Percentiles rank a stretch among this genome's conserved stretches.
Evolutionary conservation across 192 early-diverging fungal genomes (phyloP).

Genomic region (Spizellomyces punctatus): DNA sequence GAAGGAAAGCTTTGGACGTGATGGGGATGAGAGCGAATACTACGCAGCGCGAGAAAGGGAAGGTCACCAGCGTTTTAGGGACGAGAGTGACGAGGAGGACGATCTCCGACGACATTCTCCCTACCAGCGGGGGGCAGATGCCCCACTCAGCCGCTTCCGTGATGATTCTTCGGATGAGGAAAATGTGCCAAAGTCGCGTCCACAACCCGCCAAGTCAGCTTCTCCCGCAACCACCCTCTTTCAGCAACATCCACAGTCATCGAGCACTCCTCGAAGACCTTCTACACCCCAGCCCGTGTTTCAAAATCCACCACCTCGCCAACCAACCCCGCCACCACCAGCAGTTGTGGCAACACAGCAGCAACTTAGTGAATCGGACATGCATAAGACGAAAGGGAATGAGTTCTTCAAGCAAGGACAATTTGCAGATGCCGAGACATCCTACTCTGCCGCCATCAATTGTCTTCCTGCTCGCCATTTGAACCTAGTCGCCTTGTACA

Average conservation of each 20-base stretch:
- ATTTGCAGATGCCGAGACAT: slow-evolving; percentile 75
- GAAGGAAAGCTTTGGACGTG: no score
- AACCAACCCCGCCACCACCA: slow-evolving; percentile 33
- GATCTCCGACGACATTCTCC: not conserved
- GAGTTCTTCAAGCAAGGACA: slow-evolving; percentile 87
- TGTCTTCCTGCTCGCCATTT: slow-evolving; percentile 65
- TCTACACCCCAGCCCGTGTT: not conserved
- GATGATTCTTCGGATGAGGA: no score
- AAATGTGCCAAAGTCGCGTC: no score
- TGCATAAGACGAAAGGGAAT: slow-evolving; percentile 66
- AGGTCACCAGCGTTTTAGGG: not conserved
- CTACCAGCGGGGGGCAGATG: no score
- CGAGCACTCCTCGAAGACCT: not conserved
- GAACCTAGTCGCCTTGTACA: slow-evolving; percentile 66
- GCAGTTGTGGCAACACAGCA: slow-evolving; percentile 42
- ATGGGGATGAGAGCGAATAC: no score
- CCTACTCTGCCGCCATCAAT: slow-evolving; percentile 71
- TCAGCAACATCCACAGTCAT: not conserved
- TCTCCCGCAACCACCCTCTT: not conserved
- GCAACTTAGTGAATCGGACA: slow-evolving; percentile 19
- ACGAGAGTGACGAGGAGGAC: not conserved
- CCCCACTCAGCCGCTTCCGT: no score
- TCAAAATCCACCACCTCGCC: not conserved
- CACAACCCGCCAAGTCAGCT: not conserved
- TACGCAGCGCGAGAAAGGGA: not conserved